Base-by-base conservation (phyloP, 108 stramenopile genomes). In the Conticribra guillardii region DNA sequence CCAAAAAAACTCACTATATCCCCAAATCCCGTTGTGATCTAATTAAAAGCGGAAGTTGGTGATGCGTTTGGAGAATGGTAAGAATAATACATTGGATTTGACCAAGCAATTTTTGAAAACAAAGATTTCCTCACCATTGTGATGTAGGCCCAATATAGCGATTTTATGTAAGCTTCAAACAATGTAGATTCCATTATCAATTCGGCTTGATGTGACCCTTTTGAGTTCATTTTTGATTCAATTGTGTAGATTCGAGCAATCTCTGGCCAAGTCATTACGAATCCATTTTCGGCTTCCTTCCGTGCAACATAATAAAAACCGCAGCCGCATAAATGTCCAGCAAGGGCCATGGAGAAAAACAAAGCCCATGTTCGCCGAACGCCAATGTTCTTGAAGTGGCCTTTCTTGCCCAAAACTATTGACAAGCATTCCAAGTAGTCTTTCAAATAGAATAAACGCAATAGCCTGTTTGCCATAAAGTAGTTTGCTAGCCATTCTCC, bases 11-110 rank as follows among this genome's bases (percentile, higher is more conserved):
- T 56, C 28, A 57, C 66, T 26, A 83, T 83, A 54, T 83, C 82
- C 3, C 82, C 82, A 69, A 80, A 79, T 28, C 82, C 82, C 0
- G 82, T 83, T 27, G 82, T 83, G 22, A 79, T 67, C n/a, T n/a
- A n/a, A n/a, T n/a, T n/a, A n/a, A n/a, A n/a, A n/a, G n/a, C n/a
- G n/a, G n/a, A n/a, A n/a, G n/a, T n/a, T n/a, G n/a, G n/a, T n/a
- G n/a, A n/a, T n/a, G n/a, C n/a, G n/a, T n/a, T n/a, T n/a, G n/a
- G n/a, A n/a, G n/a, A n/a, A n/a, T n/a, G n/a, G n/a, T n/a, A n/a
- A n/a, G n/a, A n/a, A n/a, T n/a, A n/a, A n/a, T n/a, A n/a, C n/a
- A n/a, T n/a, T n/a, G n/a, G n/a, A n/a, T n/a, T n/a, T n/a, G n/a
- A n/a, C n/a, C n/a, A n/a, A n/a, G n/a, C n/a, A n/a, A n/a, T n/a